A percentile compares a stretch with the other conserved stretches of the same genome.
phyloP scores from a whole-genome alignment of 75 land plant species.

The Pseudotsuga menziesii region DNA sequence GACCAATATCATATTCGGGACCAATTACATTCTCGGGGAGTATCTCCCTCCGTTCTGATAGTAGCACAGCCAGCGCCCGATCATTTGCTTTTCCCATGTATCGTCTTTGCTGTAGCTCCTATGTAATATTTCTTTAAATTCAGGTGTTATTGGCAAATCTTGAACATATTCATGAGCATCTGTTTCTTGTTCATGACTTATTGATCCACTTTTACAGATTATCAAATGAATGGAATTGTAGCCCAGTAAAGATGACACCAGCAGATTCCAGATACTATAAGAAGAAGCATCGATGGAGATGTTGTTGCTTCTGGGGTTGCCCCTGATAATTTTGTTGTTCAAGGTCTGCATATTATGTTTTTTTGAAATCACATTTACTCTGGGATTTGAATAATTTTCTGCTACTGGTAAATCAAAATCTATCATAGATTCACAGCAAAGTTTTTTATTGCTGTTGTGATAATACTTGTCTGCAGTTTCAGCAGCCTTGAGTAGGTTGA shows the following conservation, averaged over 20 bases:
- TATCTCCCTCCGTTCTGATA: slow-evolving; percentile 51
- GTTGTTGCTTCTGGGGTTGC: background rate
- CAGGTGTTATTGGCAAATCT: background rate
- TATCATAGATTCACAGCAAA: no score
- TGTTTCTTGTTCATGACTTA: background rate
- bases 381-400: slow-evolving; percentile 2
- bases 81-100: slow-evolving; percentile 65
- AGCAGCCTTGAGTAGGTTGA: background rate
- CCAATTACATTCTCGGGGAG: slow-evolving; percentile 39
- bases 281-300: slow-evolving; percentile 19
- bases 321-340: background rate
- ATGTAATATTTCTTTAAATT: background rate
- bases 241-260: slow-evolving; percentile 80
- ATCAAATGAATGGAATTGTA: slow-evolving; percentile 76
- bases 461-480: background rate
- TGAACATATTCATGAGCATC: background rate
- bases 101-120: background rate
- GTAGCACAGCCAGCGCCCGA: slow-evolving; percentile 44
- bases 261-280: slow-evolving; percentile 44
- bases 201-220: slow-evolving; percentile 36
- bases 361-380: background rate
- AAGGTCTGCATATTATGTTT: background rate
- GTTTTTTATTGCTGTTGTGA: background rate
- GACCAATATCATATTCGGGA: slow-evolving; percentile 17
- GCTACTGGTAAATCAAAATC: background rate